A percentile compares a stretch with the other conserved stretches of the same genome.
Conservation (phyloP, 768 basidiomycete species). For the Auricularia heimuer region DNA sequence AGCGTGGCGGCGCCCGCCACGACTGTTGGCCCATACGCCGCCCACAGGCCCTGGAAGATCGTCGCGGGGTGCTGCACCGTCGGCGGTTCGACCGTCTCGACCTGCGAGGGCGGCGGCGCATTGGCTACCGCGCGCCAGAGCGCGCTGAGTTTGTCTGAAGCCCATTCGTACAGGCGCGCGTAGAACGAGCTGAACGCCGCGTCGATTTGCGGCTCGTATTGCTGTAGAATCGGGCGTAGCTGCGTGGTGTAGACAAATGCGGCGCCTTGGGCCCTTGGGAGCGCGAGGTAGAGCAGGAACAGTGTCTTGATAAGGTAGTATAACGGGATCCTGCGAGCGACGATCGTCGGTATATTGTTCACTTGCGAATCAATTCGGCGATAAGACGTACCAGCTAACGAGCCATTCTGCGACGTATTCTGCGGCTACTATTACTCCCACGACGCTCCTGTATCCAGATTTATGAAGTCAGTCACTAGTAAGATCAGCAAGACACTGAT, state of each 20-base stretch:
- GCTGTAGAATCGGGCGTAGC: conserved; percentile 72
- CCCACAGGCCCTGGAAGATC: conserved; percentile 60
- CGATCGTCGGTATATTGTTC: conserved; percentile 3
- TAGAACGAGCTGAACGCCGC: conserved; percentile 59
- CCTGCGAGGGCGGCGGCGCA: conserved; percentile 12
- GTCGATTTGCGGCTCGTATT: conserved; percentile 82
- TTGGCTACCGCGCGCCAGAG: conserved; percentile 52
- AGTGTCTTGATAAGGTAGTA: conserved; percentile 75
- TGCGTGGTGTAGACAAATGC: conserved; percentile 74
- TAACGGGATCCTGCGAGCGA: conserved; percentile 65
- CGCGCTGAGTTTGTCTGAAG: conserved; percentile 52
- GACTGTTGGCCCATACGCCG: conserved; percentile 65
- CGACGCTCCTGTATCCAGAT: conserved; percentile 9
- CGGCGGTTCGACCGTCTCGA: conserved; percentile 26
- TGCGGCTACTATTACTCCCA: conserved; percentile 69
- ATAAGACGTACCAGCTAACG: conserved; percentile 61
- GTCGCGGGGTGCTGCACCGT: conserved; percentile 42
- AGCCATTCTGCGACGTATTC: conserved; percentile 85
- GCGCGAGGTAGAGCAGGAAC: conserved; percentile 81
- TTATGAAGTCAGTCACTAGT: background rate
- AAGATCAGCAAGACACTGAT: conserved; percentile 1
- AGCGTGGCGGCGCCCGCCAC: conserved; percentile 48
- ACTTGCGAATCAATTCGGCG: conserved; percentile 1
- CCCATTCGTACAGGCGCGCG: conserved; percentile 45
- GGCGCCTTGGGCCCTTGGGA: conserved; percentile 83